Conservation (phyloP, 2,329 filamentous ascomycete species). For the Furcasterigmium furcatum region DNA sequence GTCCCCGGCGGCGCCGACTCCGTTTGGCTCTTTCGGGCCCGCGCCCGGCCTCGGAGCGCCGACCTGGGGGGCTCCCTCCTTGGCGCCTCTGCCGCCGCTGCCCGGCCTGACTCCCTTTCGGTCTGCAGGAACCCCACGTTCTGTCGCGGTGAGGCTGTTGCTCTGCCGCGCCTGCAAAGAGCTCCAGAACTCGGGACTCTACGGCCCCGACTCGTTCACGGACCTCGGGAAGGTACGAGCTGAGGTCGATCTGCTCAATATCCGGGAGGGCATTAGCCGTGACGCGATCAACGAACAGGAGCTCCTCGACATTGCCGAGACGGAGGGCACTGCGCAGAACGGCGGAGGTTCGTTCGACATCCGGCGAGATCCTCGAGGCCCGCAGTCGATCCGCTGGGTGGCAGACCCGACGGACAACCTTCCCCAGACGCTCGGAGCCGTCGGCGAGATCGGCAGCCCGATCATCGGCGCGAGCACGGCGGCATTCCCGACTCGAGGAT, state of each 20-base stretch:
- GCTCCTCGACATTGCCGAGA: constrained; percentile 82
- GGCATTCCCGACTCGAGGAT: constrained; percentile 11
- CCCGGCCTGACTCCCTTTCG: constrained; percentile 6
- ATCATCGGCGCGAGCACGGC: constrained; percentile 41
- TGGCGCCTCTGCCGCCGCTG: constrained; percentile 7
- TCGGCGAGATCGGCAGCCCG: constrained; percentile 70
- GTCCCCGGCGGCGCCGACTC: constrained; percentile 14
- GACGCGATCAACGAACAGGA: constrained; percentile 56
- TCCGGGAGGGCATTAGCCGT: constrained; percentile 16
- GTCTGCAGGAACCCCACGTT: constrained; percentile 7
- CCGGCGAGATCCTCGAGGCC: constrained; percentile 42
- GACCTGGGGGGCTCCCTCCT: constrained; percentile 25
- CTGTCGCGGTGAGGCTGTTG: constrained; percentile 65
- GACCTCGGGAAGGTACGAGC: constrained; percentile 66
- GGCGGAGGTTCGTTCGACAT: constrained; percentile 86
- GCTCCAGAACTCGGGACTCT: constrained; percentile 32
- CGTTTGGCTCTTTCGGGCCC: constrained; percentile 32
- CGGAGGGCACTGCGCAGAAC: constrained; percentile 80
- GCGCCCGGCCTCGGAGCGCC: constrained; percentile 44
- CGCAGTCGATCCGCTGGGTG: constrained; percentile 50
- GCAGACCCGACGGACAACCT: constrained; percentile 43
- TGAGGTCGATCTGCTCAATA: constrained; percentile 30
- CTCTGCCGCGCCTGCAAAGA: constrained; percentile 77
- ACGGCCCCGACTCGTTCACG: constrained; percentile 62
- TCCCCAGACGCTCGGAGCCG: constrained; percentile 38